Percentiles rank a stretch among this genome's conserved stretches.
These are phyloP conservation scores for Pyrus pyrifolia DNA, from an alignment of 306 rosid genomes.

Conservation along the genomic window DNA sequence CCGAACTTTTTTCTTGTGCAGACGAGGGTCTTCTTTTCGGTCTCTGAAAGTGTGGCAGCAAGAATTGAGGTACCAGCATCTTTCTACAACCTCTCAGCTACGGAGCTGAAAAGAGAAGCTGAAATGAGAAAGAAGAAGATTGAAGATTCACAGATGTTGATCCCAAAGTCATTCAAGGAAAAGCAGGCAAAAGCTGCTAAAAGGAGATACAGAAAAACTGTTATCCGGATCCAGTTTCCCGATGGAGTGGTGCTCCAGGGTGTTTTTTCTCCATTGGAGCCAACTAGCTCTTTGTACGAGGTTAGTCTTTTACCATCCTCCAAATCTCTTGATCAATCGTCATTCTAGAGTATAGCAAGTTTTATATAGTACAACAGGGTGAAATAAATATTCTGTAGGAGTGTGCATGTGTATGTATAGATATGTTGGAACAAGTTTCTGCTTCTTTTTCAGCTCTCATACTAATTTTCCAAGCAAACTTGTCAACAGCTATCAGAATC, in stretches of 20 bases:
- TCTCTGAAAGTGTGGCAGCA: constrained; percentile 77
- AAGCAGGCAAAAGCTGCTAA: constrained; percentile 80
- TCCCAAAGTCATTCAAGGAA: constrained; percentile 78
- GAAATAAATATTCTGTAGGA: neutral
- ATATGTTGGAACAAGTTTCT: neutral
- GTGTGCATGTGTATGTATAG: neutral
- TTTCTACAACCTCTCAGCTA: constrained; percentile 61
- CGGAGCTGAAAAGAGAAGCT: constrained; percentile 89
- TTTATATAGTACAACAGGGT: neutral
- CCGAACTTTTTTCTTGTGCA: constrained; percentile 13
- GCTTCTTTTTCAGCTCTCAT: neutral
- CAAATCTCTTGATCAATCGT: neutral
- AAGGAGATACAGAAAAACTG: constrained; percentile 55
- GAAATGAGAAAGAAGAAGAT: constrained; percentile 76
- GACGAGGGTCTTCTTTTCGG: constrained; percentile 92
- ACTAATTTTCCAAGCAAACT: too few relatives aligned
- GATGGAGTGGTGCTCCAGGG: constrained; percentile 95
- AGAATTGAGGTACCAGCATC: constrained; percentile 83
- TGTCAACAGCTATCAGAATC: neutral
- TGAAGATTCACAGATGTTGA: constrained; percentile 82
- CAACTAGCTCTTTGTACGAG: constrained; percentile 71
- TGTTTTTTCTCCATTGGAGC: constrained; percentile 71
- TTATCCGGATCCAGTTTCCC: constrained; percentile 83
- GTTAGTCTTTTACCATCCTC: constrained; percentile 35
- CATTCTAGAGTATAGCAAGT: neutral